phyloP scores from a whole-genome alignment of 371 early-diverging fungal genomes.

The Mucor irregularis region DNA sequence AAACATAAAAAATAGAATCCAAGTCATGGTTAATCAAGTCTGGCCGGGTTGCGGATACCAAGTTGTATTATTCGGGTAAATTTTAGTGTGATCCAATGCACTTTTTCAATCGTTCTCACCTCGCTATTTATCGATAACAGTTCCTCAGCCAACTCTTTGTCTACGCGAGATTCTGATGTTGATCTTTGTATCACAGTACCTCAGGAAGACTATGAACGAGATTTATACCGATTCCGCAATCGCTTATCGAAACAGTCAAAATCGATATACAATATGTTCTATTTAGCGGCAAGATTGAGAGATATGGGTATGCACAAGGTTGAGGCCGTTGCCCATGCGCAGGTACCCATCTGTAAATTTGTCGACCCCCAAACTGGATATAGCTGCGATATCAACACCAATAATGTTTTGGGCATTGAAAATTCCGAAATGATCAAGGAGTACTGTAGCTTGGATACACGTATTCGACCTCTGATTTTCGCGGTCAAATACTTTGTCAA shows the following conservation, averaged over 20 bases:
- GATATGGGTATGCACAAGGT: constrained; percentile 32
- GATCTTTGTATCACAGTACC: constrained; percentile 42
- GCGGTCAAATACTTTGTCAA: constrained; percentile 62
- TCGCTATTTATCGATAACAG: constrained; percentile 1
- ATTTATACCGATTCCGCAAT: neutral
- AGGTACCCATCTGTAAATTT: constrained; percentile 73
- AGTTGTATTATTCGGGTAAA: constrained; percentile 33
- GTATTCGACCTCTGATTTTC: constrained; percentile 57
- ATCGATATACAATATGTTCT: constrained; percentile 35
- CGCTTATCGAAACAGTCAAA: neutral
- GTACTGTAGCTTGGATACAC: constrained; percentile 51
- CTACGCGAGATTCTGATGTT: constrained; percentile 30
- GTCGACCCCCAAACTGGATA: constrained; percentile 54
- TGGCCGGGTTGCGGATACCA: constrained; percentile 16
- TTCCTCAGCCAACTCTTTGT: constrained; percentile 32
- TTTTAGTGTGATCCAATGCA: neutral
- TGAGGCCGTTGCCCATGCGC: constrained; percentile 30
- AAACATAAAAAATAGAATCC: constrained; percentile 1
- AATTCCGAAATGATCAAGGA: constrained; percentile 61
- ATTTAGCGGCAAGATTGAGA: constrained; percentile 15
- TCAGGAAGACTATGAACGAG: constrained; percentile 3
- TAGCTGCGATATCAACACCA: constrained; percentile 59
- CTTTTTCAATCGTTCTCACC: neutral
- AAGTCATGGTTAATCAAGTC: constrained; percentile 7
- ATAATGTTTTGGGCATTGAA: constrained; percentile 57